Percentiles rank a stretch among this genome's conserved stretches.
These are phyloP conservation scores for Juncus effusus DNA, from an alignment of 176 grass and related monocot genomes.

Conservation along the genomic window DNA sequence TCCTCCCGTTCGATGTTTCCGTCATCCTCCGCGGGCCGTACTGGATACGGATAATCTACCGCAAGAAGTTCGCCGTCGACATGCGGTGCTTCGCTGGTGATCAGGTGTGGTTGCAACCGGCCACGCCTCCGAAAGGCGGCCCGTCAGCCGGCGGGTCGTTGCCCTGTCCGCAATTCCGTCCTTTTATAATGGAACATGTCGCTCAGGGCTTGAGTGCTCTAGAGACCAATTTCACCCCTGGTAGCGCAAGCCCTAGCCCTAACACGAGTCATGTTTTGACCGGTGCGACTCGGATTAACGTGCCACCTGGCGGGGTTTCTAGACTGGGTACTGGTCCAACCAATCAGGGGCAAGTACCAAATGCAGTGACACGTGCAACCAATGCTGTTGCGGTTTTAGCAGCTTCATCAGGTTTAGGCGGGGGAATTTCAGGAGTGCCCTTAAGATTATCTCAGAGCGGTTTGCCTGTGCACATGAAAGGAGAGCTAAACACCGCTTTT, in stretches of 20 bases:
- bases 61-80: slow-evolving; percentile 98
- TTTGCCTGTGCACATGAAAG: slow-evolving; percentile 89
- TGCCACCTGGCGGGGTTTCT: slow-evolving; percentile 39
- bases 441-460: slow-evolving; percentile 68
- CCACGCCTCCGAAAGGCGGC: slow-evolving; percentile 95
- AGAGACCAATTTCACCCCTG: slow-evolving; percentile 64
- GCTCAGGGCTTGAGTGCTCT: slow-evolving; percentile 98
- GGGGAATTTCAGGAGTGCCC: slow-evolving; percentile 71
- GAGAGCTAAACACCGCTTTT: slow-evolving; percentile 95
- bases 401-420: slow-evolving; percentile 62
- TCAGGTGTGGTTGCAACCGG: slow-evolving; percentile 98
- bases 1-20: slow-evolving; percentile 97
- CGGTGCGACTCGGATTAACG: slow-evolving; percentile 46
- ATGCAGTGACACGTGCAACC: slow-evolving; percentile 62
- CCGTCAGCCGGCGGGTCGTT: slow-evolving; percentile 88
- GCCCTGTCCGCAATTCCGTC: slow-evolving; percentile 94
- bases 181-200: slow-evolving; percentile 99
- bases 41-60: slow-evolving; percentile 99
- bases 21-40: slow-evolving; percentile 95
- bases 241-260: slow-evolving; percentile 47
- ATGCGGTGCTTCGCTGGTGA: slow-evolving; percentile 99
- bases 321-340: slow-evolving; percentile 62
- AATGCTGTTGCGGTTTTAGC: slow-evolving; percentile 49
- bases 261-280: slow-evolving; percentile 39
- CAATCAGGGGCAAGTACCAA: slow-evolving; percentile 53